A percentile compares a stretch with the other conserved stretches of the same genome.
Evolutionary conservation across 192 early-diverging fungal species (phyloP).

Genomic region (Chytriomyces confervae): DNA sequence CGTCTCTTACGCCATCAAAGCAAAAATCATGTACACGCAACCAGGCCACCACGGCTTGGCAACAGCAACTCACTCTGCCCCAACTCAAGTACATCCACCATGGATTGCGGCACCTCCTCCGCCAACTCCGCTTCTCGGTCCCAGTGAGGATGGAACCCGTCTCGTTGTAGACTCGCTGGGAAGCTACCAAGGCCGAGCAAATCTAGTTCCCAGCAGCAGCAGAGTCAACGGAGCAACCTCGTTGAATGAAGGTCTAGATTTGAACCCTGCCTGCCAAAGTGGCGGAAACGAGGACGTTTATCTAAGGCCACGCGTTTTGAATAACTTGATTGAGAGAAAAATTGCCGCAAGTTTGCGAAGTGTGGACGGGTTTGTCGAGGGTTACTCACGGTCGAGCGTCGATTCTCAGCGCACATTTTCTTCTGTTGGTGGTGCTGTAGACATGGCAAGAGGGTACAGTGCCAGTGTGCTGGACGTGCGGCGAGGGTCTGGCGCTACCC

Average conservation of each 20-base stretch:
- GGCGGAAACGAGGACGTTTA: background rate
- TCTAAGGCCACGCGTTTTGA: background rate
- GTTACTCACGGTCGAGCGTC: too few species aligned
- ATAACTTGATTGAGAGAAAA: too few species aligned
- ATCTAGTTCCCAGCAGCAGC: background rate
- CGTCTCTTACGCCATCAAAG: background rate
- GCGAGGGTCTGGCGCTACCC: background rate
- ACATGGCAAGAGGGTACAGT: too few species aligned
- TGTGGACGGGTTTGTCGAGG: too few species aligned
- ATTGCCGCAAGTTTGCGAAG: background rate
- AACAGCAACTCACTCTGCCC: background rate
- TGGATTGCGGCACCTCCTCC: constrained; percentile 17
- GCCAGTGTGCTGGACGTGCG: background rate
- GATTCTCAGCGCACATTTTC: too few species aligned
- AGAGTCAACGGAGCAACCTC: background rate
- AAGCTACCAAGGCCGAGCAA: background rate
- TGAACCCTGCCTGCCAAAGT: background rate
- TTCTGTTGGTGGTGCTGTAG: too few species aligned
- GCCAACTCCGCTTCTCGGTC: constrained; percentile 1
- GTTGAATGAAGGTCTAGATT: background rate
- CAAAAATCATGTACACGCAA: too few species aligned
- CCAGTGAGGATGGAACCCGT: constrained; percentile 8
- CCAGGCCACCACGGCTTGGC: background rate
- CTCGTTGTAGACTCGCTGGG: constrained; percentile 17
- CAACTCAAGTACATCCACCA: constrained; percentile 16